Base-by-base conservation (phyloP, 140 eudicot species). In the Cichorium intybus region DNA sequence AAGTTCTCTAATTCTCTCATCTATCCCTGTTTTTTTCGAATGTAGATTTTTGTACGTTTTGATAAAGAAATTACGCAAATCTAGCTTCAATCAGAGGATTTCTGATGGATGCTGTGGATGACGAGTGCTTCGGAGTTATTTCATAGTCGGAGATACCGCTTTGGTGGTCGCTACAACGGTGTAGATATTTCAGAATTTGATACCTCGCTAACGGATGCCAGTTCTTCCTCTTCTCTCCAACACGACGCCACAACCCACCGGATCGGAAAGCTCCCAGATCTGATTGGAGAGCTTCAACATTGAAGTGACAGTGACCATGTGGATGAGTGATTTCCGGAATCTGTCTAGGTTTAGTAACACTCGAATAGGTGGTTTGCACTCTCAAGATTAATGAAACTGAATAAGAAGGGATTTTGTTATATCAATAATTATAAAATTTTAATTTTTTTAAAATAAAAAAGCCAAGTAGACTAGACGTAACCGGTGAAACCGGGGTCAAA, bases 121-220 rank as follows among this genome's bases (percentile, higher is more conserved):
- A 73, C 95, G 75, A 84, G 88, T 79, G 90, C 81, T 28, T 84
- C 84, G 52, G 95, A 87, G 86, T 71, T 87, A 48, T 87, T 87
- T 63, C 41, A 70, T 62, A 69, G 18, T 28, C 66, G 95, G 73
- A 55, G 95, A 74, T 64, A 72, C 33, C 95, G 95, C n/a, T 68
- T 69, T 15, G 84, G 79, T 62, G 85, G 43, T 4, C 85, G 86
- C 47, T 82, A 79, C 58, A 62, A 52, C 75, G 48, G 37, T 50
- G 33, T 27, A 57, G 79, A 45, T 15, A 5, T 71, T 21, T 31
- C 69, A 26, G 76, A 61, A 8, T 12, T 46, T 20, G 70, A 57
- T 57, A 51, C 80, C 24, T 10, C 81, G 29, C 51, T 29, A 12
- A 5, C 74, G 48, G 48, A 56, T 10, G 7, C 24, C 56, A 35